Conservation (phyloP, 2,329 filamentous ascomycete species). For the Tolypocladium tropicale region DNA sequence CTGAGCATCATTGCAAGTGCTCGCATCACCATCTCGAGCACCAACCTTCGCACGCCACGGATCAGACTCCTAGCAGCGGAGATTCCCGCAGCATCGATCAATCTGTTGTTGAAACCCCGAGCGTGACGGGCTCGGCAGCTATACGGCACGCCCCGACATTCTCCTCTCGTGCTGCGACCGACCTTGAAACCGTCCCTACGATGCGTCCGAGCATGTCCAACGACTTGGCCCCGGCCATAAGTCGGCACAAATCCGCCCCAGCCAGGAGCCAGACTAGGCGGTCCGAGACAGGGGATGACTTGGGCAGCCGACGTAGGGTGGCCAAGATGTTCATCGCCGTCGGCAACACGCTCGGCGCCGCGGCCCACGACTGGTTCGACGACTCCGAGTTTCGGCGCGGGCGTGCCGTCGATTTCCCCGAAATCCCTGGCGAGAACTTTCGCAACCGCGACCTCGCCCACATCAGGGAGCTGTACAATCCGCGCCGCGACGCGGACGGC, state of each 20-base stretch:
- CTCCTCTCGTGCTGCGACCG: background rate
- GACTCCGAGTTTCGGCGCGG: constrained; percentile 36
- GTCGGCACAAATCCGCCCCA: background rate
- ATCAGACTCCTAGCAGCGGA: constrained; percentile 2
- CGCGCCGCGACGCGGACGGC: constrained; percentile 18
- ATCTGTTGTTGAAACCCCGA: background rate
- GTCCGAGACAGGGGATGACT: constrained; percentile 4
- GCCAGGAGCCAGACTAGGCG: background rate
- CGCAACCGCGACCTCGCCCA: constrained; percentile 16
- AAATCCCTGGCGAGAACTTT: constrained; percentile 40
- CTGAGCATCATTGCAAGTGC: background rate
- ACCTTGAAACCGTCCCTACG: background rate
- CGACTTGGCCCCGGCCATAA: background rate
- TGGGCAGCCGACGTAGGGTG: constrained; percentile 27
- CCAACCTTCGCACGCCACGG: background rate
- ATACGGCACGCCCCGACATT: background rate
- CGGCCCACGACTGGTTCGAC: constrained; percentile 36
- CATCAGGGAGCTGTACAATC: constrained; percentile 30
- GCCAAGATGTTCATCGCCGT: constrained; percentile 31
- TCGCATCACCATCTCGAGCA: background rate
- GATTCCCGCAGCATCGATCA: background rate
- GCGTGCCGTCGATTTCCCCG: constrained; percentile 39
- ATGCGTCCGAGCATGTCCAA: background rate
- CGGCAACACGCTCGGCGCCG: constrained; percentile 34
- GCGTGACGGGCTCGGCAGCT: background rate